A percentile compares a stretch with the other conserved stretches of the same genome.
Conservation (phyloP, 352 stramenopile species). For the Globisporangium ultimum region DNA sequence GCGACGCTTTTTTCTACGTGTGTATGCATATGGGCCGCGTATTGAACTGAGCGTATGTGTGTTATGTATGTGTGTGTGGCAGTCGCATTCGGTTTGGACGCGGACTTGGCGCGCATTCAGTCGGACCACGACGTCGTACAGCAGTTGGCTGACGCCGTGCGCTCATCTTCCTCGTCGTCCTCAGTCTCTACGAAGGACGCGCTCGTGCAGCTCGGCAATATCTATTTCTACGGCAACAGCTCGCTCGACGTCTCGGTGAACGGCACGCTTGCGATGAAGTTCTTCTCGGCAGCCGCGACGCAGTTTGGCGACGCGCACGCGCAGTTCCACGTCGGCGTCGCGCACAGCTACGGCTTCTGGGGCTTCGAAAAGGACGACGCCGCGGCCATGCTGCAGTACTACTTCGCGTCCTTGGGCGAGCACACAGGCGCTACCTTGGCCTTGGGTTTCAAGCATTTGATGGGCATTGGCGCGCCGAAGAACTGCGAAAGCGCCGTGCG, state of each 20-base stretch:
- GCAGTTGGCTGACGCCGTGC: conserved; percentile 42
- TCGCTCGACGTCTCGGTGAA: conserved; percentile 60
- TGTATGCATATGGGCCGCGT: background rate
- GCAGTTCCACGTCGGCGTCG: conserved; percentile 86
- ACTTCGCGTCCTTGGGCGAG: conserved; percentile 78
- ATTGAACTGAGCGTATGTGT: too few species aligned
- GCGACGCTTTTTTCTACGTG: background rate
- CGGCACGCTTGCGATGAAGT: conserved; percentile 60
- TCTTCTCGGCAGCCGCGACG: conserved; percentile 58
- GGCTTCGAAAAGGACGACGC: conserved; percentile 61
- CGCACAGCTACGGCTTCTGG: conserved; percentile 80
- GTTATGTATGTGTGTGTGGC: background rate
- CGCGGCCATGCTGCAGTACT: conserved; percentile 72
- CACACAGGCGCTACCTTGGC: conserved; percentile 66
- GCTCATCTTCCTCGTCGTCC: conserved; percentile 27
- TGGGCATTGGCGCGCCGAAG: conserved; percentile 68
- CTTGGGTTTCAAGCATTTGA: conserved; percentile 74
- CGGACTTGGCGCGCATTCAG: conserved; percentile 25
- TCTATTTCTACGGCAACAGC: conserved; percentile 78
- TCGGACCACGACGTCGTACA: conserved; percentile 24
- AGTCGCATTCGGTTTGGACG: conserved; percentile 5
- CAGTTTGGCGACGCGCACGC: conserved; percentile 43
- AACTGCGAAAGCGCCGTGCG: conserved; percentile 81
- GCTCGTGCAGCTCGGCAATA: conserved; percentile 66
- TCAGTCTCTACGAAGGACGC: conserved; percentile 32